Evolutionary conservation across 805 yeast species (phyloP).

Genomic region (Nakazawaea ambrosiae): DNA sequence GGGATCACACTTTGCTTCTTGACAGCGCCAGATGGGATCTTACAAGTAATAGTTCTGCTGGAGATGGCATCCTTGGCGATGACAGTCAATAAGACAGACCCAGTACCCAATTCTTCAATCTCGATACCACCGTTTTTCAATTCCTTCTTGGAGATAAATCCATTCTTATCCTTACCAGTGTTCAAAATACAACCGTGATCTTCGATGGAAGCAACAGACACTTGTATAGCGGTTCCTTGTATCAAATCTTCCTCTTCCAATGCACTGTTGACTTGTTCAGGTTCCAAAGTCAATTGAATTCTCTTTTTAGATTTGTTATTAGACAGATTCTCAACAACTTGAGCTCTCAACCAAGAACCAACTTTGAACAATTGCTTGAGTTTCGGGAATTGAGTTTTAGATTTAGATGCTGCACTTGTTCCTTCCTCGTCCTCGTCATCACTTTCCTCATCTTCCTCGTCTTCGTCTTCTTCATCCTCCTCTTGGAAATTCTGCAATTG

Average conservation of each 20-base stretch:
- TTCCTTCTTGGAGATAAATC: constrained; percentile 73
- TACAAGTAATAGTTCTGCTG: constrained; percentile 54
- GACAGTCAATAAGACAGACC: constrained; percentile 64
- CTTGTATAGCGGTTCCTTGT: constrained; percentile 64
- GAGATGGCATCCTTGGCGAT: constrained; percentile 40
- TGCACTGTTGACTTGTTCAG: constrained; percentile 56
- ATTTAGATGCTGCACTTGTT: constrained; percentile 16
- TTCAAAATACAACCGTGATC: constrained; percentile 86
- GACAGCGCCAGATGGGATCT: constrained; percentile 34
- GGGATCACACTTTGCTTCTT: constrained; percentile 42
- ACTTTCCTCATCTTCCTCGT: constrained; percentile 30
- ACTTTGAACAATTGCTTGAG: constrained; percentile 45
- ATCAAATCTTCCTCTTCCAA: constrained; percentile 60
- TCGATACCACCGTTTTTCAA: constrained; percentile 32
- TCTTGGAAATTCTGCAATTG: constrained; percentile 53
- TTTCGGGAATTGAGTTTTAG: constrained; percentile 44
- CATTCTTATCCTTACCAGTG: constrained; percentile 54
- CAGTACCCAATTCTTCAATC: constrained; percentile 35
- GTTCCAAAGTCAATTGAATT: constrained; percentile 68
- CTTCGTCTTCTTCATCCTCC: constrained; percentile 33
- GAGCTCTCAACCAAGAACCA: constrained; percentile 87
- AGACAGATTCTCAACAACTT: constrained; percentile 52
- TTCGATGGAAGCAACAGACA: constrained; percentile 70
- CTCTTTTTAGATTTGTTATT: constrained; percentile 42
- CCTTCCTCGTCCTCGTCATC: constrained; percentile 24